Conservation (phyloP, 163 green algal genomes). For the Chlorella variabilis region DNA sequence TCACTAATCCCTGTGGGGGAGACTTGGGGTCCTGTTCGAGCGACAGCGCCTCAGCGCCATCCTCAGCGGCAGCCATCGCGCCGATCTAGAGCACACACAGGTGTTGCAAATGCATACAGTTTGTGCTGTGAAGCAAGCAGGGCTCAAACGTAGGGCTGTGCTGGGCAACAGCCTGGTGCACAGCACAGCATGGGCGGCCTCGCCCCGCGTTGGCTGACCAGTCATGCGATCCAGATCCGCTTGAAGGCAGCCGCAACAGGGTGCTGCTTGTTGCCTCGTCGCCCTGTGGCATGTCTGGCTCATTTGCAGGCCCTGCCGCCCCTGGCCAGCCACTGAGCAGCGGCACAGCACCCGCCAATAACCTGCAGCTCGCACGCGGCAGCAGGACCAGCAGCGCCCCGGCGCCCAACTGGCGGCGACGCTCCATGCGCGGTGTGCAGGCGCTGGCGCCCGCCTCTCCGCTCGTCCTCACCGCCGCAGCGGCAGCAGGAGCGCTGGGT, state of each 20-base stretch:
- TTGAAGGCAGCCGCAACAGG: no score
- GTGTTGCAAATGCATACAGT: no score
- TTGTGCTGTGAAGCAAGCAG: no score
- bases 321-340: not conserved
- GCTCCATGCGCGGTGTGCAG: slow-evolving; percentile 9
- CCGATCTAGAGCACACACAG: no score
- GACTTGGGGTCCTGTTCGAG: no score
- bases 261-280: no score
- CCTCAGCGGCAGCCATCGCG: no score
- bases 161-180: no score
- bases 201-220: no score
- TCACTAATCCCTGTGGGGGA: not conserved
- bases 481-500: not conserved
- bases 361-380: not conserved
- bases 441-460: slow-evolving; percentile 16
- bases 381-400: not conserved
- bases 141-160: no score
- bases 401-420: not conserved
- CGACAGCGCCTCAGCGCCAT: not conserved
- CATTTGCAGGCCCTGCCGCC: not conserved
- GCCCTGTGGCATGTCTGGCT: not conserved
- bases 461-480: not conserved
- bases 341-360: not conserved
- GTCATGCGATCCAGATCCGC: no score
- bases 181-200: no score